Conservation (phyloP, 1,139 yeast genomes). For the Yamadazyma membranifaciens region DNA sequence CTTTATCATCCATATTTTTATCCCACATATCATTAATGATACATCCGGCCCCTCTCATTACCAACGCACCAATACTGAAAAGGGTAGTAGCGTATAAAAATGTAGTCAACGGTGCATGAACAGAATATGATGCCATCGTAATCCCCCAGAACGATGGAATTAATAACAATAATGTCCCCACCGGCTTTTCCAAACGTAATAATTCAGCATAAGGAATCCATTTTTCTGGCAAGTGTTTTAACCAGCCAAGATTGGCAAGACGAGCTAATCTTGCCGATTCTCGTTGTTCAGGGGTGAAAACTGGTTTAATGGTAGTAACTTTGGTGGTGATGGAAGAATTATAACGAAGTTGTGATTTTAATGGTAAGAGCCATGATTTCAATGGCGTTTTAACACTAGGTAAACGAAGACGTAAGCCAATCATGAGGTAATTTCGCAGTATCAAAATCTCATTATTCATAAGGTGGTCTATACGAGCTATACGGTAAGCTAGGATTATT, state of each 20-base stretch:
- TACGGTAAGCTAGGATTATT: too few relatives aligned
- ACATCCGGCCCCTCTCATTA: conserved; percentile 98
- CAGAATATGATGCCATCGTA: conserved; percentile 78
- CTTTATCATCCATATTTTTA: conserved; percentile 77
- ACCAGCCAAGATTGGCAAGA: conserved; percentile 57
- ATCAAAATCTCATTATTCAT: background rate
- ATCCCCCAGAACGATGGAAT: conserved; percentile 83
- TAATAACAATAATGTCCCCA: conserved; percentile 80
- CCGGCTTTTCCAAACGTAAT: conserved; percentile 90
- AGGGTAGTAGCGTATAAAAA: conserved; percentile 53
- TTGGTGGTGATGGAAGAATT: too few relatives aligned
- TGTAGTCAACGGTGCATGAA: conserved; percentile 64
- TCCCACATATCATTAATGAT: conserved; percentile 91
- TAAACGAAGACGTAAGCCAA: conserved; percentile 1
- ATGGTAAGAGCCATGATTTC: too few relatives aligned
- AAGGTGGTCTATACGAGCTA: too few relatives aligned
- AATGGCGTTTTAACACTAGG: background rate
- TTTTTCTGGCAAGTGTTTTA: conserved; percentile 62
- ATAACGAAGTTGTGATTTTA: too few relatives aligned
- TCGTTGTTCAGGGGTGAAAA: conserved; percentile 54
- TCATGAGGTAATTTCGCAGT: background rate
- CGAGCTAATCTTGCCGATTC: conserved; percentile 58
- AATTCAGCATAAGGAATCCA: conserved; percentile 90
- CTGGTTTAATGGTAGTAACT: background rate
- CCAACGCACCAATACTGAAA: conserved; percentile 78